Evolutionary conservation across 495 filamentous ascomycete species (phyloP).

Genomic region (Ascodesmis nigricans): DNA sequence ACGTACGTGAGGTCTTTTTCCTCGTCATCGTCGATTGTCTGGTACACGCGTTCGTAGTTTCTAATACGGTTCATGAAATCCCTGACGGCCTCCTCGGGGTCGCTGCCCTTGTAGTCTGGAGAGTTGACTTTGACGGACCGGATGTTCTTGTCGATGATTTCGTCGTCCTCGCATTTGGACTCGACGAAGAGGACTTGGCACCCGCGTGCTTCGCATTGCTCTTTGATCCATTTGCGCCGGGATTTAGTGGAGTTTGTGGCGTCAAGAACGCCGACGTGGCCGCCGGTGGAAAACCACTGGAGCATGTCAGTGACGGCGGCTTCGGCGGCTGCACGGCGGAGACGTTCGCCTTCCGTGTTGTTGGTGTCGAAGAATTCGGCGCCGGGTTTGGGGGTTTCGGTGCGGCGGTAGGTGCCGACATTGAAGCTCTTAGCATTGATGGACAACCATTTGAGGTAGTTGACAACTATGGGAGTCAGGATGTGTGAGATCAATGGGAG

Average conservation of each 20-base stretch:
- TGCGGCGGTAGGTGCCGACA: conserved; percentile 79
- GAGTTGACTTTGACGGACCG: conserved; percentile 92
- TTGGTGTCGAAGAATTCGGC: conserved; percentile 83
- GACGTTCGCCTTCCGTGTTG: conserved; percentile 74
- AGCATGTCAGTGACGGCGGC: conserved; percentile 81
- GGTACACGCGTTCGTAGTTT: conserved; percentile 90
- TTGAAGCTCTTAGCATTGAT: conserved; percentile 89
- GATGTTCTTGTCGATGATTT: conserved; percentile 90
- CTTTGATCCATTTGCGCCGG: conserved; percentile 76
- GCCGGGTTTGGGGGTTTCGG: conserved; percentile 59
- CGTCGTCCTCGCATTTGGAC: conserved; percentile 83
- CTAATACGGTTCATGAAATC: conserved; percentile 88
- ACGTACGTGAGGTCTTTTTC: conserved; percentile 77
- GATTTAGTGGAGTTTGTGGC: conserved; percentile 70
- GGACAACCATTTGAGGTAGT: conserved; percentile 89
- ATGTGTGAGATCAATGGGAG: not conserved
- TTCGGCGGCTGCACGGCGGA: conserved; percentile 68
- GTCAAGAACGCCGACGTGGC: conserved; percentile 60
- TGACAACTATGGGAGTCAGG: conserved; percentile 43
- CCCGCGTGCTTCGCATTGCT: conserved; percentile 43
- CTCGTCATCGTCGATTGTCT: conserved; percentile 70
- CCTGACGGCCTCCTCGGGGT: conserved; percentile 67
- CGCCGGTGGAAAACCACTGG: conserved; percentile 55
- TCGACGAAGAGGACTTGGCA: conserved; percentile 90
- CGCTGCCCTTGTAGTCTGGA: conserved; percentile 82